Evolutionary conservation across 768 basidiomycete genomes (phyloP).

Genomic region (Gymnopilus dilepis): DNA sequence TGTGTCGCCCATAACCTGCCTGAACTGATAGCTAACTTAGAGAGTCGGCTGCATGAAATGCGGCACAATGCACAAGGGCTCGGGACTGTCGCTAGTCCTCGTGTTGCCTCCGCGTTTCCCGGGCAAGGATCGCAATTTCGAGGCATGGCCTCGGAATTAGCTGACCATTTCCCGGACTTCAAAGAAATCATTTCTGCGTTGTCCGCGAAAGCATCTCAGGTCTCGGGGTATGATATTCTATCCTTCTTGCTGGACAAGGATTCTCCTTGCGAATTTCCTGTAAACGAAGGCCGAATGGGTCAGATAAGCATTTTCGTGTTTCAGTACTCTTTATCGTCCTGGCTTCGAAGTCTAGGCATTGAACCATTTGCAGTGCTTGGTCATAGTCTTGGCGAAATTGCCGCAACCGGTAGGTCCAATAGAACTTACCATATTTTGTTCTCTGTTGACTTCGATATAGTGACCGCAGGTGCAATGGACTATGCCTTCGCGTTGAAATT

Average conservation of each 20-base stretch:
- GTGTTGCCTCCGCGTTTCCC: conserved; percentile 34
- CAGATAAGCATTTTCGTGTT: conserved; percentile 40
- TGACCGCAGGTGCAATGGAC: conserved; percentile 27
- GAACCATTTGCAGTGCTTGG: conserved; percentile 32
- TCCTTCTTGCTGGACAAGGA: conserved; percentile 25
- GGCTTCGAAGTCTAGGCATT: conserved; percentile 28
- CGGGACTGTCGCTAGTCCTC: background rate
- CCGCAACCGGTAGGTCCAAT: conserved; percentile 34
- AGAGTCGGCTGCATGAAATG: conserved; percentile 12
- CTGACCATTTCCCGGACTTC: conserved; percentile 25
- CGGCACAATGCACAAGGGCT: too few relatives aligned
- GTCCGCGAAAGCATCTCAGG: conserved; percentile 17
- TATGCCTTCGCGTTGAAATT: conserved; percentile 30
- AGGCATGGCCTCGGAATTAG: conserved; percentile 33
- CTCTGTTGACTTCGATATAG: conserved; percentile 16
- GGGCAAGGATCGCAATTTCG: conserved; percentile 37
- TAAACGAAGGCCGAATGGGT: conserved; percentile 26
- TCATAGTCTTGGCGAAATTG: conserved; percentile 38
- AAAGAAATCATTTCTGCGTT: conserved; percentile 18
- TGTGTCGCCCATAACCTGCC: conserved; percentile 28
- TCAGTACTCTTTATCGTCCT: conserved; percentile 32
- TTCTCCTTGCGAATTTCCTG: background rate
- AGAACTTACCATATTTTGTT: background rate
- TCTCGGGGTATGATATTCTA: conserved; percentile 27
- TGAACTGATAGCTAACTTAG: conserved; percentile 27